Percentiles rank a stretch among this genome's conserved stretches.
These are phyloP conservation scores for Trichomonascaceae sp. DNA, from an alignment of 1,139 yeast species.

Conservation along the genomic window DNA sequence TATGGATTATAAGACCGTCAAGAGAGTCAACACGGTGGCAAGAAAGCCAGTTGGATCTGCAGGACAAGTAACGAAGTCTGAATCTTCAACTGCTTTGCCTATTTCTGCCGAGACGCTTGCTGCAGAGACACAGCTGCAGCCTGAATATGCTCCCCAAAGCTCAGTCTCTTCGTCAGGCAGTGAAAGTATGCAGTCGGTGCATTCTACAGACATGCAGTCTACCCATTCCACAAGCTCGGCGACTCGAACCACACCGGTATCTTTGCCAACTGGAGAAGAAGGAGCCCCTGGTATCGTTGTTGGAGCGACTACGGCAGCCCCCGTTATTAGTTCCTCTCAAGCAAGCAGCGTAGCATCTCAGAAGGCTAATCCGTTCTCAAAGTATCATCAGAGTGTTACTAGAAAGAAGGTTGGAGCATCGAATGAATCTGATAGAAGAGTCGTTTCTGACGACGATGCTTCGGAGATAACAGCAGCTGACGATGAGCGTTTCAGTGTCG, in stretches of 20 bases:
- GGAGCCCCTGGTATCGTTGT: slow-evolving; percentile 7
- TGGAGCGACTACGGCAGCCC: slow-evolving; percentile 4
- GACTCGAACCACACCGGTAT: slow-evolving; percentile 3
- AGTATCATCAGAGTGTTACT: not conserved
- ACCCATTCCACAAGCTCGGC: not conserved
- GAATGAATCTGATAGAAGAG: not conserved
- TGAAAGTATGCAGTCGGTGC: slow-evolving; percentile 1
- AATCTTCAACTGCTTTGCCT: not conserved
- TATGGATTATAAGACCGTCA: not conserved
- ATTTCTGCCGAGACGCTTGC: not conserved
- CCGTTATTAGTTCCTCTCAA: slow-evolving; percentile 3
- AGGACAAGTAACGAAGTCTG: not conserved
- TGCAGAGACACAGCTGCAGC: not conserved
- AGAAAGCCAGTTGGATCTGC: slow-evolving; percentile 7
- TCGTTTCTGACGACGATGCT: not conserved
- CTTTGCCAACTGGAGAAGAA: slow-evolving; percentile 4
- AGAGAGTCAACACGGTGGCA: slow-evolving; percentile 5
- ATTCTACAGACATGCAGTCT: slow-evolving; percentile 4
- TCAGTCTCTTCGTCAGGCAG: slow-evolving; percentile 8
- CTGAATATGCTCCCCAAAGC: not conserved
- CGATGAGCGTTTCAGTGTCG: not conserved
- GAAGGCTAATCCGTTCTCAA: not conserved
- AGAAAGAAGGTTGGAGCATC: slow-evolving; percentile 5
- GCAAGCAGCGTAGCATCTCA: not conserved
- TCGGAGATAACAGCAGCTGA: not conserved